These are phyloP conservation scores for Colletotrichum incanum DNA, from an alignment of 2,329 filamentous ascomycete genomes.

Conservation along the genomic window DNA sequence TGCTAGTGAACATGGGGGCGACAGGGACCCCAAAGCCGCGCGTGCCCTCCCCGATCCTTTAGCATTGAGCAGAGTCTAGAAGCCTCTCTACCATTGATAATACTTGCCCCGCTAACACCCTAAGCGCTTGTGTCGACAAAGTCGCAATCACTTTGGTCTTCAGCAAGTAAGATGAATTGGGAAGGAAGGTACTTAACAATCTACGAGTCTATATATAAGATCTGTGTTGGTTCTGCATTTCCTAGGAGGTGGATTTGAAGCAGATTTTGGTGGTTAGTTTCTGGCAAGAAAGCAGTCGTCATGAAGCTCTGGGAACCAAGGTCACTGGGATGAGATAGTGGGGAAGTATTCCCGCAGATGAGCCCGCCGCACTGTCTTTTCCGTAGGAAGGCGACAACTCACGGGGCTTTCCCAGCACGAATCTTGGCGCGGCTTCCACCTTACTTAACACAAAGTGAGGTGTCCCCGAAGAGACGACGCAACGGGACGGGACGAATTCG, in stretches of 20 bases:
- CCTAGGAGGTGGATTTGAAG: background rate
- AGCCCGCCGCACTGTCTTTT: conserved; percentile 2
- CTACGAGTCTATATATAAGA: background rate
- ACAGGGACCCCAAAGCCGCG: conserved; percentile 21
- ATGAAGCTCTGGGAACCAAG: background rate
- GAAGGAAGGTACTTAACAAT: background rate
- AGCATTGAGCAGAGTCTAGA: background rate
- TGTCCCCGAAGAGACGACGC: conserved; percentile 24
- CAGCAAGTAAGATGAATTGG: background rate
- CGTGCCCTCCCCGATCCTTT: conserved; percentile 8
- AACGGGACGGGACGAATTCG: conserved; percentile 20
- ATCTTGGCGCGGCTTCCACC: conserved; percentile 16
- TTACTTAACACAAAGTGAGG: conserved; percentile 13
- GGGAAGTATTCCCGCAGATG: conserved; percentile 3
- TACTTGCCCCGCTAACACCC: conserved; percentile 11
- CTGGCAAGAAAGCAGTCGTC: background rate
- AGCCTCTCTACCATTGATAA: background rate
- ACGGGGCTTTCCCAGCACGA: conserved; percentile 27
- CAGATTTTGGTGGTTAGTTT: background rate
- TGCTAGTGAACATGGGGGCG: conserved; percentile 16
- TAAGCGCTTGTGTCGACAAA: background rate
- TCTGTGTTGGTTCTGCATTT: too few relatives aligned
- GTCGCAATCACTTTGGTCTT: background rate
- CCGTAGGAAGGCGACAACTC: conserved; percentile 10
- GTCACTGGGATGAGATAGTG: background rate